Evolutionary conservation across 306 rosid genomes (phyloP).

Genomic region (Prunus armeniaca): DNA sequence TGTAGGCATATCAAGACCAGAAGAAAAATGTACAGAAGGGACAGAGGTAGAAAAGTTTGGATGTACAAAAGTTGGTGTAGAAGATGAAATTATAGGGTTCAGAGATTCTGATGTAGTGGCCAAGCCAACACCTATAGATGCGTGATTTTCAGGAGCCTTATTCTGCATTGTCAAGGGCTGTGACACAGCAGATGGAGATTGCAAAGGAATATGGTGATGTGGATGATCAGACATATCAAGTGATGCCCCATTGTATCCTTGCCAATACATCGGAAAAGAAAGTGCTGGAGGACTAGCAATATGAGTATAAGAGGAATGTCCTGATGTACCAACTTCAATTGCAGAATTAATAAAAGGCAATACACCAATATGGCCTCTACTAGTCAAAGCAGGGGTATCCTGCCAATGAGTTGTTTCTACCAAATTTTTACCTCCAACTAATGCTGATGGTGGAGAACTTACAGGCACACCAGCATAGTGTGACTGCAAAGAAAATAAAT

Average conservation of each 20-base stretch:
- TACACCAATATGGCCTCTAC: constrained; percentile 33
- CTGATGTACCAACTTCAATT: constrained; percentile 24
- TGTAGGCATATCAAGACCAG: constrained; percentile 35
- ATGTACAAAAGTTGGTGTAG: constrained; percentile 40
- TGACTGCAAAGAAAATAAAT: constrained; percentile 34
- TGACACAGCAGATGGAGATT: constrained; percentile 25
- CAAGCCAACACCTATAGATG: constrained; percentile 30
- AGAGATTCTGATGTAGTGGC: constrained; percentile 30
- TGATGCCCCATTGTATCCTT: constrained; percentile 33
- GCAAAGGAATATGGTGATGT: constrained; percentile 32
- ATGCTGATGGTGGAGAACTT: constrained; percentile 29
- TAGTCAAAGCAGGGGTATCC: constrained; percentile 41
- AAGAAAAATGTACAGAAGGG: constrained; percentile 33
- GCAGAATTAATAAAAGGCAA: constrained; percentile 45
- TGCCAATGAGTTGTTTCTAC: constrained; percentile 43
- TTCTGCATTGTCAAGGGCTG: constrained; percentile 33
- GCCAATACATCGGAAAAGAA: constrained; percentile 38
- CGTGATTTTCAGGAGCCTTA: constrained; percentile 39
- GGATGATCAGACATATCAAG: constrained; percentile 30
- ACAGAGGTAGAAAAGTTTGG: constrained; percentile 26
- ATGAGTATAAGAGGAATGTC: constrained; percentile 32
- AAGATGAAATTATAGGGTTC: constrained; percentile 32
- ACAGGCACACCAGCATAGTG: constrained; percentile 31
- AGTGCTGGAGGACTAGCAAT: constrained; percentile 34
- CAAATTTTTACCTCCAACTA: constrained; percentile 32